Evolutionary conservation across 2,329 filamentous ascomycete species (phyloP).

Genomic region (Tolypocladium tropicale): DNA sequence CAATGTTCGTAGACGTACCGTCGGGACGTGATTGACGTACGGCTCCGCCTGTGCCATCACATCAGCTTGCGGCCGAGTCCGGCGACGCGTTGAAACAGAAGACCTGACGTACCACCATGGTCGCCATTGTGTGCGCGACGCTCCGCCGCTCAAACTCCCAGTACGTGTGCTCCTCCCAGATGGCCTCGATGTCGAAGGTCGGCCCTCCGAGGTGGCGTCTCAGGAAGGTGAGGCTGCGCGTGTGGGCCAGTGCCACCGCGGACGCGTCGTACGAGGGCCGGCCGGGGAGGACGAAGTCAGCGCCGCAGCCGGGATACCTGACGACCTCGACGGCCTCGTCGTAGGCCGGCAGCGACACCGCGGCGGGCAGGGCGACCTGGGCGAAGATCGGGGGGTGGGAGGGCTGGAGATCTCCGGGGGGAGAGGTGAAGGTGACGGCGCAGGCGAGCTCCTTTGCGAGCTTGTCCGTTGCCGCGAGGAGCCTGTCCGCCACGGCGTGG

Average conservation of each 20-base stretch:
- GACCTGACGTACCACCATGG: slow-evolving; percentile 55
- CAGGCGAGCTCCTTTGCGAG: not conserved
- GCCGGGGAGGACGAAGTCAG: slow-evolving; percentile 35
- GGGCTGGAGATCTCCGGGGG: not conserved
- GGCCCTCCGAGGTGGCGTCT: slow-evolving; percentile 55
- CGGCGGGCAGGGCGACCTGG: not conserved
- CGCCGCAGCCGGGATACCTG: slow-evolving; percentile 18
- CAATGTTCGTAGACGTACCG: slow-evolving; percentile 31
- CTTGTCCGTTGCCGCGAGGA: not conserved
- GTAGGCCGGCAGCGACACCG: not conserved
- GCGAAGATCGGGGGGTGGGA: not conserved
- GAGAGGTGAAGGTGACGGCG: not conserved
- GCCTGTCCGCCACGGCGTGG: not conserved
- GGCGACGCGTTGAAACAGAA: not conserved
- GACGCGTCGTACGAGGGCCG: slow-evolving; percentile 37
- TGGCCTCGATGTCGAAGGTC: slow-evolving; percentile 60
- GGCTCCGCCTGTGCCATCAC: slow-evolving; percentile 35
- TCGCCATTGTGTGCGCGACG: slow-evolving; percentile 62
- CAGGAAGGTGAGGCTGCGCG: slow-evolving; percentile 52
- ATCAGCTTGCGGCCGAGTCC: too few species aligned
- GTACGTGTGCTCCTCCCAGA: slow-evolving; percentile 69
- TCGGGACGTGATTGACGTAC: slow-evolving; percentile 68
- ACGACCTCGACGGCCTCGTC: not conserved
- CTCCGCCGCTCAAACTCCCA: slow-evolving; percentile 59
- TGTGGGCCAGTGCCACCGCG: slow-evolving; percentile 51